Percentiles rank a stretch among this genome's conserved stretches.
These are phyloP conservation scores for Westerdykella sp. DNA, from an alignment of 2,329 filamentous ascomycete species.

Conservation along the genomic window DNA sequence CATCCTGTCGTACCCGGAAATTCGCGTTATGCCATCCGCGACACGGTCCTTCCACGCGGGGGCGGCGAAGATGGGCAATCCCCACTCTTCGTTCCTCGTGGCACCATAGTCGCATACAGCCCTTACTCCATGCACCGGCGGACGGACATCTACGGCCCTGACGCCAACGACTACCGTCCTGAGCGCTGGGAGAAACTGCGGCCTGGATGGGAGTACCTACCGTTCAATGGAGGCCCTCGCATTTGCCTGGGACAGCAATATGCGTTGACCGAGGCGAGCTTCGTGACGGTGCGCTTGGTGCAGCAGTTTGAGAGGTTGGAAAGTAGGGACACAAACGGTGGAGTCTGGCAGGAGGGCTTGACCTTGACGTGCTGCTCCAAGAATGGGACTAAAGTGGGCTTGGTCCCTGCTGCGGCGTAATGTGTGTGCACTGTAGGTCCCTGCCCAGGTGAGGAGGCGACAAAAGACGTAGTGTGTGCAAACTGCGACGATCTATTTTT, in stretches of 20 bases:
- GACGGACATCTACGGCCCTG: conserved; percentile 44
- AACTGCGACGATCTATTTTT: no score
- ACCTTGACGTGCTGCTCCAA: conserved; percentile 23
- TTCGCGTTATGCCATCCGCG: conserved; percentile 43
- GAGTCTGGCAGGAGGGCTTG: conserved; percentile 25
- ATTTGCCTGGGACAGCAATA: conserved; percentile 36
- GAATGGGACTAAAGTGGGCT: conserved; percentile 27
- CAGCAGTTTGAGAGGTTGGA: conserved; percentile 29
- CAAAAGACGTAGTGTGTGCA: no score
- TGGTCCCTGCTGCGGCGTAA: conserved; percentile 16
- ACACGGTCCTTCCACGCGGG: conserved; percentile 48
- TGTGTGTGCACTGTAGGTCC: no score
- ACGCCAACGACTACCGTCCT: conserved; percentile 45
- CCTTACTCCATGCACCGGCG: conserved; percentile 48
- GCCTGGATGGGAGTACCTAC: conserved; percentile 35
- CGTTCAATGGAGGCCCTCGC: conserved; percentile 37
- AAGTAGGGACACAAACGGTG: conserved; percentile 19
- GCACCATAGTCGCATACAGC: conserved; percentile 40
- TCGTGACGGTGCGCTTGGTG: conserved; percentile 27
- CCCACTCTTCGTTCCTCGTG: conserved; percentile 47
- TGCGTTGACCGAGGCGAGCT: conserved; percentile 32
- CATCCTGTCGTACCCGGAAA: conserved; percentile 53
- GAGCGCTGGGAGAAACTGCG: conserved; percentile 42
- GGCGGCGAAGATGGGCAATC: conserved; percentile 44
- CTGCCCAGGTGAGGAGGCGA: no score